Base-by-base conservation (phyloP, 2,329 filamentous ascomycete genomes). In the Nemania diffusa region DNA sequence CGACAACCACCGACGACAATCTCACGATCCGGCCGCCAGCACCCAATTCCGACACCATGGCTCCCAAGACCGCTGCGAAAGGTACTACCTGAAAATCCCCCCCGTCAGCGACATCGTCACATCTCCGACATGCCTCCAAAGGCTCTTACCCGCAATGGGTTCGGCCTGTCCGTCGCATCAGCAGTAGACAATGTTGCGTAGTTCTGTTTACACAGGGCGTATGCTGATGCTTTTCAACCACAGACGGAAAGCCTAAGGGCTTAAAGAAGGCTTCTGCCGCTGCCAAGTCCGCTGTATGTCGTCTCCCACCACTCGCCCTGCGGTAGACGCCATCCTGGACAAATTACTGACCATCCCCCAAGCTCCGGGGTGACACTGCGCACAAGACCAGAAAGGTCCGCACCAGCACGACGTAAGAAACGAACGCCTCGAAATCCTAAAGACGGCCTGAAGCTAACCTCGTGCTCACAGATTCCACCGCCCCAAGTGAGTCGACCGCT, bases 321-420 rank as follows among this genome's bases (percentile, higher is more conserved):
- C 87, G 95, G 94, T 84, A 93, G 97, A 87, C 56, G 5, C 42
- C 20, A 29, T 50, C 34, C 46, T 57, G 27, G 44, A 29, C 34
- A n/a, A 13, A 20, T 53, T 26, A 46, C 66, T 69, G 48, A 69
- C 60, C 48, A 44, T 40, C 40, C 40, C 40, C 50, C 22, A 61
- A 69, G 53, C 57, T 65, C 27, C 51, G 60, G 11, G 71, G 88
- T 84, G 79, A 83, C 74, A 82, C 84, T 81, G 79, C 83, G 71
- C 90, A 96, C 86, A 97, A 97, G 90, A 90, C 92, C 85, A 90
- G 90, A 86, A 97, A 97, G 89, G 90, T 97, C 84, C 92, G 95
- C 82, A 89, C 89, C 81, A 94, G 89, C 82, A 97, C 95, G 78
- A 94, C 91, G 53, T 65, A 57, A 57, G 66, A 51, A 22, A 32